Evolutionary conservation across 2,329 filamentous ascomycete species (phyloP).

Genomic region (Mariannaea elegans): DNA sequence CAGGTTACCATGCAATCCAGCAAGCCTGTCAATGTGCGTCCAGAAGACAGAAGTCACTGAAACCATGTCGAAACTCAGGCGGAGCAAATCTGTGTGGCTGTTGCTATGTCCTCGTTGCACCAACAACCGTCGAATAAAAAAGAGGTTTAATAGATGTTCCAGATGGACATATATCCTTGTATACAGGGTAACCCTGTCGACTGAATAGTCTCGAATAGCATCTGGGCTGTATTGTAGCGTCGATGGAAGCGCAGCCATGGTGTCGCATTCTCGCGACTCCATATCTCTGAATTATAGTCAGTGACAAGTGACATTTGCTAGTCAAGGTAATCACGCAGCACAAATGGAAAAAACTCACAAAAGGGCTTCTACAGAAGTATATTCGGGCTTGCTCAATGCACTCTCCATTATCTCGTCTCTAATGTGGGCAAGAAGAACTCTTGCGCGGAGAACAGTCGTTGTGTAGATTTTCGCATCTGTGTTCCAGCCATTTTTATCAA

Average conservation of each 20-base stretch:
- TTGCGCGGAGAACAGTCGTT: slow-evolving; percentile 4
- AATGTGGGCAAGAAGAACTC: neutral
- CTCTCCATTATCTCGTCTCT: slow-evolving; percentile 8
- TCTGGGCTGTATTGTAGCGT: no score
- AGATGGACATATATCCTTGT: slow-evolving; percentile 46
- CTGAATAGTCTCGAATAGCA: neutral
- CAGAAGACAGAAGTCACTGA: slow-evolving; percentile 55
- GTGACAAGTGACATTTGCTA: no score
- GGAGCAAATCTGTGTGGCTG: slow-evolving; percentile 51
- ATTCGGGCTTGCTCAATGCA: neutral
- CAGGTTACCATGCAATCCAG: no score
- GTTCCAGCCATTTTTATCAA: slow-evolving; percentile 52
- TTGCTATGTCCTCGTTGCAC: slow-evolving; percentile 55
- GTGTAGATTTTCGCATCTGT: slow-evolving; percentile 36
- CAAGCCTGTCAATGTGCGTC: no score
- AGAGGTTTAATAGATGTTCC: slow-evolving; percentile 63
- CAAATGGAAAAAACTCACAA: no score
- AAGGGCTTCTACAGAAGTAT: no score
- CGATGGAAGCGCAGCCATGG: no score
- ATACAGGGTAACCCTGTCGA: neutral
- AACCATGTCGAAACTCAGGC: slow-evolving; percentile 57
- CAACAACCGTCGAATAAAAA: slow-evolving; percentile 65
- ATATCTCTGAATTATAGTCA: no score
- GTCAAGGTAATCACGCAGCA: neutral
- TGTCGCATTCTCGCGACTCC: no score